These are phyloP conservation scores for Shiraia sp. DNA, from an alignment of 2,329 filamentous ascomycete species.

Conservation along the genomic window DNA sequence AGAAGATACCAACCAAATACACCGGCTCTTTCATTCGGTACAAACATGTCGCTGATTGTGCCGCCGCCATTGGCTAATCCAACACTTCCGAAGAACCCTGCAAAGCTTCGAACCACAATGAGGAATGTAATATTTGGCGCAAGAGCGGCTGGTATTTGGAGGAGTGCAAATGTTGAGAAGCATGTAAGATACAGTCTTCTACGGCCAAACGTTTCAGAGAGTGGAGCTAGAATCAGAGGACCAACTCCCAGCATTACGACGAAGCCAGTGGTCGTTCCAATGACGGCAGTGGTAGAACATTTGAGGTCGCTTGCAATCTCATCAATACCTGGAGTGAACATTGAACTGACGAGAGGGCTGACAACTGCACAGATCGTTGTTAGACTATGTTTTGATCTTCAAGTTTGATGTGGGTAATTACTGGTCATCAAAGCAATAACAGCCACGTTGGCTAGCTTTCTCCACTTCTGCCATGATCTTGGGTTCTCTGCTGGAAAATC, in stretches of 20 bases:
- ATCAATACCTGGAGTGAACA: constrained; percentile 57
- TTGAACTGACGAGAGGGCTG: constrained; percentile 53
- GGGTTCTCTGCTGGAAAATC: constrained; percentile 48
- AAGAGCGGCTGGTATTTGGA: constrained; percentile 54
- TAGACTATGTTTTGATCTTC: background rate
- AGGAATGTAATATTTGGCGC: constrained; percentile 52
- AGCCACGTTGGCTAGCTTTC: constrained; percentile 54
- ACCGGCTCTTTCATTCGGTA: constrained; percentile 49
- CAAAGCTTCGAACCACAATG: constrained; percentile 50
- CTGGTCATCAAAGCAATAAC: constrained; percentile 57
- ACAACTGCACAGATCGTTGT: constrained; percentile 37
- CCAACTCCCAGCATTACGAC: constrained; percentile 55
- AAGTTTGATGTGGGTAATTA: no score
- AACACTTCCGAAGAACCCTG: constrained; percentile 56
- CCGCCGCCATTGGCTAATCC: constrained; percentile 57
- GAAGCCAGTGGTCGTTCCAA: constrained; percentile 56
- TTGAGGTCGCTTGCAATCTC: constrained; percentile 54
- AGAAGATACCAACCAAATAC: constrained; percentile 53
- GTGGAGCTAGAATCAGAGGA: constrained; percentile 51
- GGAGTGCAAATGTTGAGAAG: constrained; percentile 50
- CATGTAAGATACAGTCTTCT: constrained; percentile 51
- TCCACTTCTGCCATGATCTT: constrained; percentile 49
- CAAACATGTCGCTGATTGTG: constrained; percentile 58
- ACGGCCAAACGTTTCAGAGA: constrained; percentile 54
- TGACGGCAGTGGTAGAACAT: constrained; percentile 48